Evolutionary conservation across 768 basidiomycete genomes (phyloP), one percentile per base, ranked within the genome.

Genomic region (Obba rivulosa): DNA sequence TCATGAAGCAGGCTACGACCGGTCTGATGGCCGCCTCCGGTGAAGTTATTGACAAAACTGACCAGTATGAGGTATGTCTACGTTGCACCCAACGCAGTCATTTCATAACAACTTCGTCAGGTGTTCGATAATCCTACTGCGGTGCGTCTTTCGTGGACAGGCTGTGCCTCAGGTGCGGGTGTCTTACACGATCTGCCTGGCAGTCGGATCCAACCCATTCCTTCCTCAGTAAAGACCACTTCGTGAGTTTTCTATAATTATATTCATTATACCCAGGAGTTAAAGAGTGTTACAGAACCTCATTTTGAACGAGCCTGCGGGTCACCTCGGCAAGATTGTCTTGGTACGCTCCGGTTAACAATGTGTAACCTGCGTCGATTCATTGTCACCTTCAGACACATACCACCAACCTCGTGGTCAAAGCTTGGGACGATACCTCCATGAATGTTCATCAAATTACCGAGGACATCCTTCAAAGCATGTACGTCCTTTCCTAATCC

Each of bases 141-240:
- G 13, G 85, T 87, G 56, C 61, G 74, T 73, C n/a, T n/a, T n/a
- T n/a, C n/a, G n/a, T n/a, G n/a, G n/a, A n/a, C n/a, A 50, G 5
- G 49, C n/a, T n/a, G n/a, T n/a, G n/a, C n/a, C n/a, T n/a, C n/a
- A 57, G 18, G 43, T 16, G 41, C 36, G 22, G 22, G 13, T 16
- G 14, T 7, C 24, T 25, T 2, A 22, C 4, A 14, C 11, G 45
- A n/a, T n/a, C n/a, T n/a, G n/a, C 7, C 16, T 38, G 8, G 21
- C 56, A 88, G 81, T 86, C 83, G 28, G 90, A 93, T 61, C 90
- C 90, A 3, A 93, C 89, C 2, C 89, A 92, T 62, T 91, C 87
- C 3, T 88, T 89, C 73, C 65, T 92, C 65, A 89, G 86, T 62
- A 92, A 92, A 68, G 89, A 92, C 61, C 88, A 92, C 58, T 91